A percentile compares a stretch with the other conserved stretches of the same genome.
phyloP scores from a whole-genome alignment of 2,329 filamentous ascomycete species.

The Calonectria pseudoturangicola region DNA sequence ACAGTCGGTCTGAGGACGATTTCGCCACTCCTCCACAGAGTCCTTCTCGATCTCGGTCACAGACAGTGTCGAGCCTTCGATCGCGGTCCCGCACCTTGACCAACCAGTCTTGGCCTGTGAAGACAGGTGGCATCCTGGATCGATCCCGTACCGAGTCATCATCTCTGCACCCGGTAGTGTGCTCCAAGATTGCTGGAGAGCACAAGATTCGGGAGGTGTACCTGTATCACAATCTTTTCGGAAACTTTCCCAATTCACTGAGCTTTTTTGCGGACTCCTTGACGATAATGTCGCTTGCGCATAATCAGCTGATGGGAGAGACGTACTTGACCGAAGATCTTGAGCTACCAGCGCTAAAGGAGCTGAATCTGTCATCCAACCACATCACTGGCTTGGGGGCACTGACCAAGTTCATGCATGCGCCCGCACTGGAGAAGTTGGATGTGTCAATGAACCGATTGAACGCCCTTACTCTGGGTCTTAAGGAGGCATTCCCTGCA shows the following conservation, averaged over 20 bases:
- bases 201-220: constrained; percentile 75
- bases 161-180: constrained; percentile 74
- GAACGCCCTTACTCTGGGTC: constrained; percentile 76
- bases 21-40: constrained; percentile 75
- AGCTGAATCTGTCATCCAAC: constrained; percentile 85
- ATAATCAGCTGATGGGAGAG: constrained; percentile 82
- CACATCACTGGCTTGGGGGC: constrained; percentile 82
- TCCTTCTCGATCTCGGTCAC: constrained; percentile 68
- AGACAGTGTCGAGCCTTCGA: constrained; percentile 66
- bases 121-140: constrained; percentile 79
- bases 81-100: constrained; percentile 67
- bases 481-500: constrained; percentile 81
- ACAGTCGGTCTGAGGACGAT: constrained; percentile 70
- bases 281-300: constrained; percentile 82
- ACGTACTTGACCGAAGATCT: constrained; percentile 80
- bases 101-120: constrained; percentile 73
- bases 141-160: constrained; percentile 80
- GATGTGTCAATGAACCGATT: constrained; percentile 91
- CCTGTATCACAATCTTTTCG: constrained; percentile 86
- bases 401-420: constrained; percentile 79
- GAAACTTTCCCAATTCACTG: constrained; percentile 81
- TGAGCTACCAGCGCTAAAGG: constrained; percentile 82
- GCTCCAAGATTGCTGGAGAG: constrained; percentile 71
- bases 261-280: constrained; percentile 83
- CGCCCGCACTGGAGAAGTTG: constrained; percentile 83